Percentiles rank a stretch among this genome's conserved stretches.
These are phyloP conservation scores for Coelastrella sp. DNA, from an alignment of 139 green algal species.

Conservation along the genomic window DNA sequence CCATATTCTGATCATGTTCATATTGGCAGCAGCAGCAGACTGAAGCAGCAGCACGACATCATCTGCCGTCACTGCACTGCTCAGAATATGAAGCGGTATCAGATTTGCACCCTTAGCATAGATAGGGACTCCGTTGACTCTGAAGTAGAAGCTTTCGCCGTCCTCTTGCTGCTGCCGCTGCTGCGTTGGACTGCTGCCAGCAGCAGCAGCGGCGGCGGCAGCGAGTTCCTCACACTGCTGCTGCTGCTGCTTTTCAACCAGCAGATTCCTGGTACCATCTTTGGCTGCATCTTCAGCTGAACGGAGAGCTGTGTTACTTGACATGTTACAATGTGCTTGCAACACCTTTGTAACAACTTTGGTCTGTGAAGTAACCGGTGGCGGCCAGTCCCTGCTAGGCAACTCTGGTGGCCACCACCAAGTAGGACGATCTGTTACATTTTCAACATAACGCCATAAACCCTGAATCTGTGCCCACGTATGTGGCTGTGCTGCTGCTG, in stretches of 20 bases:
- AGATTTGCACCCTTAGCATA: constrained; percentile 83
- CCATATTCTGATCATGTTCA: constrained; percentile 91
- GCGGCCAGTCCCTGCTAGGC: neutral
- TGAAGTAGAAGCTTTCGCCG: constrained; percentile 83
- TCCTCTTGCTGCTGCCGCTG: constrained; percentile 19
- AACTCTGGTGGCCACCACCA: neutral
- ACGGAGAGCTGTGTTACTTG: neutral
- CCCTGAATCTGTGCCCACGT: constrained; percentile 10
- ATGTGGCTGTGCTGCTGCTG: neutral
- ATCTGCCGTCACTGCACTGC: constrained; percentile 32
- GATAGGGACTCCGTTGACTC: constrained; percentile 78
- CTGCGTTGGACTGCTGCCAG: neutral
- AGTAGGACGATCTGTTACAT: neutral
- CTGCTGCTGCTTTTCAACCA: neutral
- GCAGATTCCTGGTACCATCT: neutral
- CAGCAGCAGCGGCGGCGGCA: neutral
- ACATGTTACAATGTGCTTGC: neutral
- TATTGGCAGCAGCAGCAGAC: constrained; percentile 64
- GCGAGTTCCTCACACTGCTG: neutral
- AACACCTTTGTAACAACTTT: neutral
- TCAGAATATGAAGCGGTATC: constrained; percentile 75
- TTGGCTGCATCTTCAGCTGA: neutral
- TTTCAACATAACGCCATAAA: neutral
- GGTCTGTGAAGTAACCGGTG: neutral
- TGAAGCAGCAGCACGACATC: constrained; percentile 60